Evolutionary conservation across 2,329 filamentous ascomycete genomes (phyloP).

Genomic region (Aspergillus fumigatus): DNA sequence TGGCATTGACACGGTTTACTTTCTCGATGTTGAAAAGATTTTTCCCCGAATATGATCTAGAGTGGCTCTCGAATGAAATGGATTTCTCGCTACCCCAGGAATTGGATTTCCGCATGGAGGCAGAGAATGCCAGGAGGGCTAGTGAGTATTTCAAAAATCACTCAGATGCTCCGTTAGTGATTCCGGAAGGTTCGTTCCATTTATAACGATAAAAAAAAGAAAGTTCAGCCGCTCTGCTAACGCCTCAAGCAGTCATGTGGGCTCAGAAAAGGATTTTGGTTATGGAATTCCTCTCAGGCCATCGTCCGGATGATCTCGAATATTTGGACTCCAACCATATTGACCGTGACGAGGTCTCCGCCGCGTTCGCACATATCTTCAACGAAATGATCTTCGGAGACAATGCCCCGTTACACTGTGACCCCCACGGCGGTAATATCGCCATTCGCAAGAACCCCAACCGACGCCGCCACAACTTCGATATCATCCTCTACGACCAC

Average conservation of each 20-base stretch:
- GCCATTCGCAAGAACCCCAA: conserved; percentile 74
- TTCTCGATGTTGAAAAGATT: conserved; percentile 86
- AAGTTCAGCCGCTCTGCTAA: conserved; percentile 9
- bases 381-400: conserved; percentile 99
- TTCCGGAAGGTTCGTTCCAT: conserved; percentile 58
- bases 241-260: conserved; percentile 64
- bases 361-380: conserved; percentile 84
- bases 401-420: conserved; percentile 85
- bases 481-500: conserved; percentile 94
- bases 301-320: conserved; percentile 79
- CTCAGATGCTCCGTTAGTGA: conserved; percentile 72
- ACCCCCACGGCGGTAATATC: conserved; percentile 94
- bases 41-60: conserved; percentile 96
- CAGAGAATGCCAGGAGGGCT: conserved; percentile 73
- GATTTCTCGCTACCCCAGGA: conserved; percentile 85
- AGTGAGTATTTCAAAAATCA: conserved; percentile 75
- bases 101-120: conserved; percentile 83
- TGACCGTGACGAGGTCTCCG: conserved; percentile 91
- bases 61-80: conserved; percentile 94
- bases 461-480: conserved; percentile 71
- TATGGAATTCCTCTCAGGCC: conserved; percentile 88
- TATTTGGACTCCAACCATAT: conserved; percentile 84
- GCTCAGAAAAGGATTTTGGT: conserved; percentile 84
- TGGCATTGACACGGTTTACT: conserved; percentile 80
- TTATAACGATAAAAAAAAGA: too few relatives aligned